Conservation (phyloP, 768 basidiomycete genomes). For the Termitomyces sp. region DNA sequence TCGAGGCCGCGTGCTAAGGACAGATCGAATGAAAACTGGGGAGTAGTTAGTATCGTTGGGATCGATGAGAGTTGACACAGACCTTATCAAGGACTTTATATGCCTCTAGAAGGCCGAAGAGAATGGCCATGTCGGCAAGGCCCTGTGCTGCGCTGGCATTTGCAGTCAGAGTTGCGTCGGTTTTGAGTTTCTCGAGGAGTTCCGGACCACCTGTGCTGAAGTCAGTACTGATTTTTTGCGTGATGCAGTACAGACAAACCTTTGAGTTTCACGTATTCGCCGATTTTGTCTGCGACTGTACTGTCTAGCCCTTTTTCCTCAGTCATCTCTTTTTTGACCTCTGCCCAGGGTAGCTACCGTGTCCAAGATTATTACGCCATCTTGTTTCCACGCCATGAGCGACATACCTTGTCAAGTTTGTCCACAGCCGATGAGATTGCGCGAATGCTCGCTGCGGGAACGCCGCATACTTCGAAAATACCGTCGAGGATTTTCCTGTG, state of each 20-base stretch:
- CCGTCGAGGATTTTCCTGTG: slow-evolving; percentile 97
- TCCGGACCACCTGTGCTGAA: slow-evolving; percentile 64
- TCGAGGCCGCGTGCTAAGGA: slow-evolving; percentile 97
- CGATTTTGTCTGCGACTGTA: slow-evolving; percentile 86
- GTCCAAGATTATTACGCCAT: not conserved
- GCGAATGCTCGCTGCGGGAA: slow-evolving; percentile 84
- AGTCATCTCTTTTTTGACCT: slow-evolving; percentile 96
- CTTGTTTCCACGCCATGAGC: not conserved
- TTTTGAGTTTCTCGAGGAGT: slow-evolving; percentile 67
- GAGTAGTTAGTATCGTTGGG: slow-evolving; percentile 5
- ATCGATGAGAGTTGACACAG: slow-evolving; percentile 9
- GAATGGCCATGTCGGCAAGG: slow-evolving; percentile 77
- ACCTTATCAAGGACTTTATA: slow-evolving; percentile 82
- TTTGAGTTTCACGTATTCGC: slow-evolving; percentile 95
- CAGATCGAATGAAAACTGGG: slow-evolving; percentile 90
- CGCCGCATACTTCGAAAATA: slow-evolving; percentile 95
- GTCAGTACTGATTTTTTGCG: not conserved
- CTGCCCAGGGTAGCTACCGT: slow-evolving; percentile 75
- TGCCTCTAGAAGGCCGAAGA: slow-evolving; percentile 80
- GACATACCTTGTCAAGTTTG: slow-evolving; percentile 89
- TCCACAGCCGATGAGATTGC: slow-evolving; percentile 96
- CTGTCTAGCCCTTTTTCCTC: slow-evolving; percentile 88
- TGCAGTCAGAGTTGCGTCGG: slow-evolving; percentile 60
- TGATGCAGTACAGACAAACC: slow-evolving; percentile 39
- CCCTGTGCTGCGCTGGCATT: slow-evolving; percentile 81